Evolutionary conservation across 352 stramenopile genomes (phyloP).

Genomic region (Globisporangium paroecandrum): DNA sequence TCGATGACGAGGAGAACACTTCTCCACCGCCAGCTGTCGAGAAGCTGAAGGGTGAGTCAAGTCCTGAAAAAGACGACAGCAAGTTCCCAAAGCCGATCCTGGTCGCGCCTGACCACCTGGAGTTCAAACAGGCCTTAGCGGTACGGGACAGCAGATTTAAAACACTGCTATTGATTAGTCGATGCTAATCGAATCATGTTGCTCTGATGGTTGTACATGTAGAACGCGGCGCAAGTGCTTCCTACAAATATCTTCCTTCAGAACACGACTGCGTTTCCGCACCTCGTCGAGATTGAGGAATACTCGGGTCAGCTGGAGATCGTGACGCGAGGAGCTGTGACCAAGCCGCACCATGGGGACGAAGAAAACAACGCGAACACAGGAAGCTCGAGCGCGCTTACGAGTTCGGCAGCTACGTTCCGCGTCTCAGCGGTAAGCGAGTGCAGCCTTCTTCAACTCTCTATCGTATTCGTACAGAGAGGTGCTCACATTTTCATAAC

Average conservation of each 20-base stretch:
- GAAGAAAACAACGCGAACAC: neutral
- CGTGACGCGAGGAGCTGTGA: constrained; percentile 35
- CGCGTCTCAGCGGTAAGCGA: constrained; percentile 33
- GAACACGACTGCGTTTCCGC: constrained; percentile 57
- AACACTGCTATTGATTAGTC: neutral
- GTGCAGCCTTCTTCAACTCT: neutral
- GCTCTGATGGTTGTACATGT: neutral
- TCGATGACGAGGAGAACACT: constrained; percentile 22
- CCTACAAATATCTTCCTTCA: constrained; percentile 78
- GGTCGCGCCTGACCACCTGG: constrained; percentile 53
- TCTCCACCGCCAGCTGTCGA: constrained; percentile 16
- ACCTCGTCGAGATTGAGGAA: constrained; percentile 62
- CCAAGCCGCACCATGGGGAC: neutral
- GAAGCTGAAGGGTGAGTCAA: constrained; percentile 17
- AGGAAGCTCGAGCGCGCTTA: constrained; percentile 3
- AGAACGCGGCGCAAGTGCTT: constrained; percentile 37
- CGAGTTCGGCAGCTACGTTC: constrained; percentile 27
- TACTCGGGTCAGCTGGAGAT: constrained; percentile 52
- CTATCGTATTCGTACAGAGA: neutral
- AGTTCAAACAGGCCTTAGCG: constrained; percentile 56
- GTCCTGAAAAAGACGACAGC: constrained; percentile 26
- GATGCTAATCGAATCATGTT: neutral
- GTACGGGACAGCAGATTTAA: constrained; percentile 14
- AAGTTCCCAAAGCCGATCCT: constrained; percentile 35
- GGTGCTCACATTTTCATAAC: neutral